Percentiles rank a stretch among this genome's conserved stretches.
Evolutionary conservation across 495 filamentous ascomycete species (phyloP).

Genomic region (Penicillium verhagenii): DNA sequence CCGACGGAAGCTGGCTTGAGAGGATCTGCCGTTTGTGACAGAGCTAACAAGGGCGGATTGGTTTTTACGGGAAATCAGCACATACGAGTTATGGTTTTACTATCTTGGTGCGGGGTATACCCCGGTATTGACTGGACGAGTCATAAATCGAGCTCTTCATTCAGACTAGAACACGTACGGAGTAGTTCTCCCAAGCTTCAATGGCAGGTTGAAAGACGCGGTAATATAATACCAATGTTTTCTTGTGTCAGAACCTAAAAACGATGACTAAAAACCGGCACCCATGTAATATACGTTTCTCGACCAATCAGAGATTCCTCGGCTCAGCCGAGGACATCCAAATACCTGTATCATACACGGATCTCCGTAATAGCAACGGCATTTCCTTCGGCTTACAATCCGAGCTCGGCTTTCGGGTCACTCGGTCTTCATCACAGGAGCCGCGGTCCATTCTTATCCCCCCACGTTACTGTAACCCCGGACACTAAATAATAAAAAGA

Average conservation of each 20-base stretch:
- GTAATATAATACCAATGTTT: too few relatives aligned
- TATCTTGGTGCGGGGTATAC: neutral
- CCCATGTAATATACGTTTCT: neutral
- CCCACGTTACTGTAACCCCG: slow-evolving; percentile 12
- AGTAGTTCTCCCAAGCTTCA: too few relatives aligned
- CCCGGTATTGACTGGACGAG: neutral
- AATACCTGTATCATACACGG: slow-evolving; percentile 35
- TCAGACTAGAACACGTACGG: too few relatives aligned
- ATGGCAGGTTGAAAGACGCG: too few relatives aligned
- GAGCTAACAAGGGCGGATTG: neutral
- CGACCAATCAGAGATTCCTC: slow-evolving; percentile 6
- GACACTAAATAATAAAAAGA: slow-evolving; percentile 8
- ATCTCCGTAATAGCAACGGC: slow-evolving; percentile 19
- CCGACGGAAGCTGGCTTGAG: slow-evolving; percentile 30
- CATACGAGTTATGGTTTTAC: too few relatives aligned
- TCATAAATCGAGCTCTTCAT: neutral
- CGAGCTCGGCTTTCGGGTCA: neutral
- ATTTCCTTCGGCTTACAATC: slow-evolving; percentile 26
- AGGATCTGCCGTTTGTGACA: slow-evolving; percentile 30
- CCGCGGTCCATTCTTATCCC: slow-evolving; percentile 14
- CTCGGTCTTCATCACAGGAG: neutral
- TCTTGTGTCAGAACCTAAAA: neutral
- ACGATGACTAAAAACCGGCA: neutral
- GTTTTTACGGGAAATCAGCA: neutral
- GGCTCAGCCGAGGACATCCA: slow-evolving; percentile 27